These are phyloP conservation scores for Colletotrichum lini DNA, from an alignment of 2,329 filamentous ascomycete species.

Conservation along the genomic window DNA sequence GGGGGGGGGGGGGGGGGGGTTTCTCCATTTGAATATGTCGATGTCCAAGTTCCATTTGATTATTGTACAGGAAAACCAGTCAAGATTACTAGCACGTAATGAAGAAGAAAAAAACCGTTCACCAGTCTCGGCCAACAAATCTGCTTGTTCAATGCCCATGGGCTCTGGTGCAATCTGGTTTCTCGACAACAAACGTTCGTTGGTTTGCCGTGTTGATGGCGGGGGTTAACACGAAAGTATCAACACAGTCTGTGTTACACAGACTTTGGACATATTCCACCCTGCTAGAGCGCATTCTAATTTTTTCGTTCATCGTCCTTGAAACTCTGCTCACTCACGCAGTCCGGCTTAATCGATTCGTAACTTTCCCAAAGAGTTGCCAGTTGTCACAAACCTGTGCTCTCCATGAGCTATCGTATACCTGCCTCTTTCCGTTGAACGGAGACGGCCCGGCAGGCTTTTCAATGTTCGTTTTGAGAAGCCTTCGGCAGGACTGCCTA, in stretches of 20 bases:
- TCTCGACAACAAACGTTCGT: conserved; percentile 3
- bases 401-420: conserved; percentile 40
- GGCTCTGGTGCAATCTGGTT: conserved; percentile 27
- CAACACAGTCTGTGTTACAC: too few species aligned
- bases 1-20: too few species aligned
- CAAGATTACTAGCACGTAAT: too few species aligned
- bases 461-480: background rate
- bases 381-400: conserved; percentile 46
- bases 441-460: background rate
- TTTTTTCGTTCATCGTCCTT: background rate
- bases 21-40: too few species aligned
- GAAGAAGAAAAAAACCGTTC: accelerated
- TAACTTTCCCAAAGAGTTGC: conserved; percentile 42
- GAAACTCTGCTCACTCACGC: background rate
- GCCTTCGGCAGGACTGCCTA: background rate
- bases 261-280: background rate
- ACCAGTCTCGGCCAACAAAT: conserved; percentile 39
- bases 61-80: background rate
- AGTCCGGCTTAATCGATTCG: conserved; percentile 34
- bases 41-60: background rate
- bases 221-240: conserved; percentile 17
- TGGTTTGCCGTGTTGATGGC: too few species aligned
- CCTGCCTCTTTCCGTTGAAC: conserved; percentile 42
- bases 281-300: background rate
- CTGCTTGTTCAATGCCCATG: conserved; percentile 44